A percentile compares a stretch with the other conserved stretches of the same genome.
Evolutionary conservation across 2,329 filamentous ascomycete genomes (phyloP).

Genomic region (Paecilomyces formosus): DNA sequence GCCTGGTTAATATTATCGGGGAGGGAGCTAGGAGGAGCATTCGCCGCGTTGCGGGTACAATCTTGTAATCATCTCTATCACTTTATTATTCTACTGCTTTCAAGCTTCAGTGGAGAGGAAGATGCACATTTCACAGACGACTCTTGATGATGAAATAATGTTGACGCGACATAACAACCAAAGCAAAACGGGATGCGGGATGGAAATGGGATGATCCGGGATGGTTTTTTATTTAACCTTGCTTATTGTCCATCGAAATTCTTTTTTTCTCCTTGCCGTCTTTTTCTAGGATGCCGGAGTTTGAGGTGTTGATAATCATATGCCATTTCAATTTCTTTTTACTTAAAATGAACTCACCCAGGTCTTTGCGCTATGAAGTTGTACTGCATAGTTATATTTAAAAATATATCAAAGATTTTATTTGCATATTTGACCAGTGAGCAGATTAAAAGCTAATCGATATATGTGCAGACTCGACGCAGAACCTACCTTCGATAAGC

Average conservation of each 20-base stretch:
- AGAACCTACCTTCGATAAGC: no score
- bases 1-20: slow-evolving; percentile 68
- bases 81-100: not conserved
- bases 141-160: not conserved
- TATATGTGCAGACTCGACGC: no score
- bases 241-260: not conserved
- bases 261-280: no score
- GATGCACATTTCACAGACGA: slow-evolving; percentile 8
- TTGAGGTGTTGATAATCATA: not conserved
- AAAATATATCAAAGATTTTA: no score
- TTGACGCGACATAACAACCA: not conserved
- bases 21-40: slow-evolving; percentile 79
- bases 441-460: no score
- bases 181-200: not conserved
- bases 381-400: not conserved
- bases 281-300: not conserved
- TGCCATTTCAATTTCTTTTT: not conserved
- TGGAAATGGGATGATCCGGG: not conserved
- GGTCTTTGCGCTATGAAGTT: not conserved
- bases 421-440: no score
- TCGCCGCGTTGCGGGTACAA: slow-evolving; percentile 58
- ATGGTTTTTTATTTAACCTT: not conserved
- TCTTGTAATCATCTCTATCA: slow-evolving; percentile 4
- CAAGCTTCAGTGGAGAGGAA: slow-evolving; percentile 7
- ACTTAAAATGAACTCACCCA: no score